Conservation (phyloP, 1,139 yeast genomes). For the Pichia sp. region DNA sequence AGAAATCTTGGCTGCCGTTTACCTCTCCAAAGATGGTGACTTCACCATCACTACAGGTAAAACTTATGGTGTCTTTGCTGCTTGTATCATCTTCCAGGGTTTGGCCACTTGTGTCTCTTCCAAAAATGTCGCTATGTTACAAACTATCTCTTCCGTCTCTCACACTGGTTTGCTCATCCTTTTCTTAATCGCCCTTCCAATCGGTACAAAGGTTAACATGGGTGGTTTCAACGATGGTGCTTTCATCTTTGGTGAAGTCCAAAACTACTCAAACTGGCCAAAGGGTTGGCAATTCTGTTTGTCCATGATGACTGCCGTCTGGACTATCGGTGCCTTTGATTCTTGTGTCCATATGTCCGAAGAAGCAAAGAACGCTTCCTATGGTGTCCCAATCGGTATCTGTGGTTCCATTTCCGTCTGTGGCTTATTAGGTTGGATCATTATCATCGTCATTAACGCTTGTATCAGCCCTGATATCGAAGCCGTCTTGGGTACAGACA, state of each 20-base stretch:
- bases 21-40: constrained; percentile 45
- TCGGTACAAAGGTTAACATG: constrained; percentile 38
- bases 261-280: constrained; percentile 58
- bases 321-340: constrained; percentile 71
- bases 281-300: constrained; percentile 64
- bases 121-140: constrained; percentile 53
- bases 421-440: constrained; percentile 59
- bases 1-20: constrained; percentile 52
- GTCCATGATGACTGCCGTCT: constrained; percentile 63
- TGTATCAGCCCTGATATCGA: constrained; percentile 53
- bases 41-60: constrained; percentile 47
- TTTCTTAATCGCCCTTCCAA: constrained; percentile 68
- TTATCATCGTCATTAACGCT: constrained; percentile 54
- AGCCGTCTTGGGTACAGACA: constrained; percentile 41
- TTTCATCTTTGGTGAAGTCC: constrained; percentile 55
- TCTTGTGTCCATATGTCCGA: constrained; percentile 73
- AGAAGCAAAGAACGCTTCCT: constrained; percentile 65
- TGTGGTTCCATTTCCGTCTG: constrained; percentile 54
- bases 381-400: constrained; percentile 69
- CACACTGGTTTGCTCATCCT: constrained; percentile 55
- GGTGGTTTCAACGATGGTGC: constrained; percentile 39
- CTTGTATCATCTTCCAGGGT: constrained; percentile 46
- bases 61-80: constrained; percentile 56
- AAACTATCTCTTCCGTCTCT: constrained; percentile 54
- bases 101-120: constrained; percentile 50